Evolutionary conservation across 106 monocot genomes (phyloP).

Genomic region (Allium fistulosum): DNA sequence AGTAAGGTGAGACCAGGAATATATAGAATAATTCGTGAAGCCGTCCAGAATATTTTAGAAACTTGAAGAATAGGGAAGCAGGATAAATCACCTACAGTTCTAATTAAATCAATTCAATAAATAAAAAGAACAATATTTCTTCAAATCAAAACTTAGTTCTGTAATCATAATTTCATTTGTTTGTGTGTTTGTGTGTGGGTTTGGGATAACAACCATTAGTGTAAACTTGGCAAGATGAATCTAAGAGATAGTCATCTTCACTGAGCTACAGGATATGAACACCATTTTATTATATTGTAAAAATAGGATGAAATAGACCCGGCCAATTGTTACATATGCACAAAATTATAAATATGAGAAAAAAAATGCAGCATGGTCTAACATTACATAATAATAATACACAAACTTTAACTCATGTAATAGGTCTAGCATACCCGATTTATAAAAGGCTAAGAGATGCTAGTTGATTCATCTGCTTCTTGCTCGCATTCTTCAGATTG

Average conservation of each 20-base stretch:
- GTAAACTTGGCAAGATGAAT: not conserved
- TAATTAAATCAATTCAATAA: not conserved
- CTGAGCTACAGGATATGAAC: too few relatives aligned
- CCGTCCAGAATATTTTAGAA: not conserved
- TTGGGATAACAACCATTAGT: too few relatives aligned
- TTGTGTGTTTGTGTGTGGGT: too few relatives aligned
- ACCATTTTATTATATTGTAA: too few relatives aligned
- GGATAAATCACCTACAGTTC: not conserved
- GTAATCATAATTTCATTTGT: not conserved
- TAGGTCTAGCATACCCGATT: not conserved
- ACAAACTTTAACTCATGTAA: not conserved
- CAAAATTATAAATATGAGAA: not conserved
- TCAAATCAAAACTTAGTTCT: not conserved
- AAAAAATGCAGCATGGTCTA: not conserved
- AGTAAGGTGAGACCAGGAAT: not conserved
- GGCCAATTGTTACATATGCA: not conserved
- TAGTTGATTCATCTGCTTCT: slow-evolving; percentile 7
- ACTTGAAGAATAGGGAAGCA: slow-evolving; percentile 6
- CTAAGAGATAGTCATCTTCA: not conserved
- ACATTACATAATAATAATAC: not conserved
- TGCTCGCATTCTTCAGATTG: slow-evolving; percentile 9
- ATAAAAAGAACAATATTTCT: not conserved
- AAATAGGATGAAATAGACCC: too few relatives aligned
- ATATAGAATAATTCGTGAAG: not conserved
- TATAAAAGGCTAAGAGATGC: not conserved